Evolutionary conservation across 2,329 filamentous ascomycete species (phyloP), one percentile per base, ranked within the genome.

Genomic region (Hortaea werneckii): DNA sequence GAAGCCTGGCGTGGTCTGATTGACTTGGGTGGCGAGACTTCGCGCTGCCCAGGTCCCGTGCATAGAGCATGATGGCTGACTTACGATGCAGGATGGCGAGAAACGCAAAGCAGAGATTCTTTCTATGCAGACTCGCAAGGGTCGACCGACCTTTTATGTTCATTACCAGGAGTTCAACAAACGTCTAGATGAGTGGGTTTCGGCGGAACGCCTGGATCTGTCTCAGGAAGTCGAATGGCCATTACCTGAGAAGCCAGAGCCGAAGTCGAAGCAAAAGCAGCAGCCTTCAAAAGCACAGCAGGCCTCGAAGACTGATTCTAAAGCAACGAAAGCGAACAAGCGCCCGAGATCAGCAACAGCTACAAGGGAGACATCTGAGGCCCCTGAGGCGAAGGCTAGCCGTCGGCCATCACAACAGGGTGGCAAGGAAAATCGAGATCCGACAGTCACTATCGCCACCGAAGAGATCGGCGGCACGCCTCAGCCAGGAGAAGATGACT

Each of bases 81-180:
- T 10, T 8, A 30, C 4, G 28, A 29, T 28, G 8, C 56, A 82
- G 78, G 78, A 95, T 65, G 87, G 87, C 50, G 82, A 89, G 60
- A 77, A 85, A 50, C 83, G 92, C 57, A 88, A 92, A 69, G 92
- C 92, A 57, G 92, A 98, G 66, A 95, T 98, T 52, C 72, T 98
- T n/a, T 92, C 87, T 48, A 94, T 96, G 57, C 83, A 86, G 61
- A 86, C 89, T 49, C 85, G 86, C 20, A 94, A 94, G 66, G 90
- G 87, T 59, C 83, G 85, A 11, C 83, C 87, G 35, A 85, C 86
- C 45, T 95, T 90, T 62, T 95, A 95, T 67, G 94, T 94, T 59
- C 94, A 96, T 66, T 96, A 95, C 65, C 87, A 95, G 62, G 94
- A 94, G 60, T 96, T 95, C 78, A 96, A 96, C 70, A 96, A 96